Conservation (phyloP, 306 rosid genomes). For the Phaseolus lunatus region DNA sequence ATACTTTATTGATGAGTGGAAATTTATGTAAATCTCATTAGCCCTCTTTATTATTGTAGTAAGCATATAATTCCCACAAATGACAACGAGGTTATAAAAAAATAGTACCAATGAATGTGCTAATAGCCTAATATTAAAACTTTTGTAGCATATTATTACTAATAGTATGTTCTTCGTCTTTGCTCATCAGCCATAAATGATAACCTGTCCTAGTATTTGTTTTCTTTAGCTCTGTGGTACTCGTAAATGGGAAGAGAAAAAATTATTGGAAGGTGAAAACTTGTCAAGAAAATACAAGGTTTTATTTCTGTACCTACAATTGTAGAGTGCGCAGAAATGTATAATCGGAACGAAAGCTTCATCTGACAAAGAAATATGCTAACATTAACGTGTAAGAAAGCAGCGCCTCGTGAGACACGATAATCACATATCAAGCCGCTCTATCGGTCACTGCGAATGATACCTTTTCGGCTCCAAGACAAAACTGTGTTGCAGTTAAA, state of each 20-base stretch:
- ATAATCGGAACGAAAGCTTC: constrained; percentile 2
- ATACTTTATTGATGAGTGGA: neutral
- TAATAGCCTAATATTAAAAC: neutral
- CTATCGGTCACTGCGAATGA: neutral
- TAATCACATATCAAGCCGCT: neutral
- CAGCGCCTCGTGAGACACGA: constrained; percentile 19
- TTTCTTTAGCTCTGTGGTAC: neutral
- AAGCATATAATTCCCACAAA: neutral
- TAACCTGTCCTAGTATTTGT: neutral
- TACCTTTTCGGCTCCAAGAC: neutral
- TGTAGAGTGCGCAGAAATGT: neutral
- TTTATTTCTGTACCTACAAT: neutral
- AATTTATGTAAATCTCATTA: neutral
- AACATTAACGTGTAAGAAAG: neutral
- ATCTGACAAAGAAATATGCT: neutral
- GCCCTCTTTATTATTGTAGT: neutral
- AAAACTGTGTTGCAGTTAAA: neutral
- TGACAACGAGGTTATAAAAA: neutral
- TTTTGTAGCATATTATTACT: neutral
- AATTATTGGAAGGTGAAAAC: neutral
- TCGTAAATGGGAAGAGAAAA: neutral
- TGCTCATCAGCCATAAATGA: neutral
- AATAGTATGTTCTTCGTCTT: neutral
- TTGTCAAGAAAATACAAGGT: neutral
- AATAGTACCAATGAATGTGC: neutral